Evolutionary conservation across 75 land plant species (phyloP).

Genomic region (Picea sitchensis): DNA sequence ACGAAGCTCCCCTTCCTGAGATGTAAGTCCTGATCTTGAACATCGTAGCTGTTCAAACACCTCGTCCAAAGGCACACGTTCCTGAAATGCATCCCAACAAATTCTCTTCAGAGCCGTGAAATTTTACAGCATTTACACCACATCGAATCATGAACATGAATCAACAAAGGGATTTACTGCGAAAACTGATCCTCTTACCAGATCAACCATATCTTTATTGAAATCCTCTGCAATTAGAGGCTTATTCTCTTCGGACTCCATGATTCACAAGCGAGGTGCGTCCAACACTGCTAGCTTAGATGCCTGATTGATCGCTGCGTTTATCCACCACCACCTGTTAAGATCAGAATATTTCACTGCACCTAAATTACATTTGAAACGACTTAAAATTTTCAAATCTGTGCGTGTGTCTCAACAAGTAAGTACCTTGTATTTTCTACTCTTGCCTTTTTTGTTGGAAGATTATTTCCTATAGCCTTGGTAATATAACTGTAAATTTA

Average conservation of each 20-base stretch:
- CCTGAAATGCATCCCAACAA: constrained; percentile 25
- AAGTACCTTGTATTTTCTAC: too few relatives aligned
- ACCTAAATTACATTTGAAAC: too few relatives aligned
- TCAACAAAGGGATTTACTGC: not conserved
- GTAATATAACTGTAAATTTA: too few relatives aligned
- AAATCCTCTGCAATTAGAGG: constrained; percentile 49
- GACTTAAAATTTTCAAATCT: too few relatives aligned
- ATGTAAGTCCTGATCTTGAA: constrained; percentile 46
- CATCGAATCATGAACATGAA: not conserved
- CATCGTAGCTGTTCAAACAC: constrained; percentile 66
- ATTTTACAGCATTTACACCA: not conserved
- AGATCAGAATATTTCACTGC: not conserved
- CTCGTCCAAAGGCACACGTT: constrained; percentile 54
- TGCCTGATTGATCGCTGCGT: not conserved
- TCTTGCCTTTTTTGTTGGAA: too few relatives aligned
- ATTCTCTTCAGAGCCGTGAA: not conserved
- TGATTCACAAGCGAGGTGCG: not conserved
- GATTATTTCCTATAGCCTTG: too few relatives aligned
- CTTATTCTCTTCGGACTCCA: constrained; percentile 33
- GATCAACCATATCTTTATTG: constrained; percentile 61
- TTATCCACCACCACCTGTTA: not conserved
- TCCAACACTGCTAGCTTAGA: not conserved
- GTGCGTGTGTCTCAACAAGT: too few relatives aligned
- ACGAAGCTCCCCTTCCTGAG: constrained; percentile 53
- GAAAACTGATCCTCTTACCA: constrained; percentile 29